phyloP scores from a whole-genome alignment of 2,329 filamentous ascomycete genomes.

The Ophiocordyceps robertsii region DNA sequence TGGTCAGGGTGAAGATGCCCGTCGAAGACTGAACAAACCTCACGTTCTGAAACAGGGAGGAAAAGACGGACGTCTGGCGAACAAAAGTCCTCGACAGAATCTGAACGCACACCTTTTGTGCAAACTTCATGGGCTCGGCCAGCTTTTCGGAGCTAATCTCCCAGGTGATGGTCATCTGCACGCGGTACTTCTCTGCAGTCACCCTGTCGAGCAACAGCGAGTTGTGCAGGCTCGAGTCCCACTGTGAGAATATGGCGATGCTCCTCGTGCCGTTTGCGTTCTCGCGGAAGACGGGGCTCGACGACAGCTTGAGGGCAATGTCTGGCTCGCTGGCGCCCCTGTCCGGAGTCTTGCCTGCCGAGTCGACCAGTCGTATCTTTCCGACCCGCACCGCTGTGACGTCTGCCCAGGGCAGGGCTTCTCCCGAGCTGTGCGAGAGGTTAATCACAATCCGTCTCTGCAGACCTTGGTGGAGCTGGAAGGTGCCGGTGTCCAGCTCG shows the following conservation, averaged over 20 bases:
- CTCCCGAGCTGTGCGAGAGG: slow-evolving; percentile 82
- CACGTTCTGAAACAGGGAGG: slow-evolving; percentile 71
- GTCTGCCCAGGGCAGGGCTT: slow-evolving; percentile 79
- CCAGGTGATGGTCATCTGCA: slow-evolving; percentile 80
- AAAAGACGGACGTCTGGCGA: slow-evolving; percentile 75
- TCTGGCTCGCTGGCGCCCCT: slow-evolving; percentile 59
- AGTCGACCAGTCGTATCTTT: slow-evolving; percentile 70
- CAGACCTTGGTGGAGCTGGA: slow-evolving; percentile 88
- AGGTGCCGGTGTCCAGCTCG: slow-evolving; percentile 76
- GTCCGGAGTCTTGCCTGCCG: slow-evolving; percentile 72
- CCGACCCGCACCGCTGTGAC: slow-evolving; percentile 66
- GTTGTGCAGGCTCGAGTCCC: slow-evolving; percentile 88
- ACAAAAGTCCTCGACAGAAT: slow-evolving; percentile 75
- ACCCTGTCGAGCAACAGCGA: slow-evolving; percentile 88
- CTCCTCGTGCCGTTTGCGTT: slow-evolving; percentile 85
- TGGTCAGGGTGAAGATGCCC: slow-evolving; percentile 71
- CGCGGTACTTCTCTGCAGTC: slow-evolving; percentile 82
- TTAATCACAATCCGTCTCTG: slow-evolving; percentile 80
- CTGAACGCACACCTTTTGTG: slow-evolving; percentile 67
- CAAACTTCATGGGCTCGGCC: slow-evolving; percentile 79
- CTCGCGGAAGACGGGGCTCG: slow-evolving; percentile 65
- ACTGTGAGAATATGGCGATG: slow-evolving; percentile 79
- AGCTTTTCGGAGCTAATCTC: slow-evolving; percentile 73
- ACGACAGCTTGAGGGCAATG: slow-evolving; percentile 62
- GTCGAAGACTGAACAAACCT: slow-evolving; percentile 79